Percentiles rank a stretch among this genome's conserved stretches.
These are phyloP conservation scores for Russula dissimulans DNA, from an alignment of 768 basidiomycete genomes.

Conservation along the genomic window DNA sequence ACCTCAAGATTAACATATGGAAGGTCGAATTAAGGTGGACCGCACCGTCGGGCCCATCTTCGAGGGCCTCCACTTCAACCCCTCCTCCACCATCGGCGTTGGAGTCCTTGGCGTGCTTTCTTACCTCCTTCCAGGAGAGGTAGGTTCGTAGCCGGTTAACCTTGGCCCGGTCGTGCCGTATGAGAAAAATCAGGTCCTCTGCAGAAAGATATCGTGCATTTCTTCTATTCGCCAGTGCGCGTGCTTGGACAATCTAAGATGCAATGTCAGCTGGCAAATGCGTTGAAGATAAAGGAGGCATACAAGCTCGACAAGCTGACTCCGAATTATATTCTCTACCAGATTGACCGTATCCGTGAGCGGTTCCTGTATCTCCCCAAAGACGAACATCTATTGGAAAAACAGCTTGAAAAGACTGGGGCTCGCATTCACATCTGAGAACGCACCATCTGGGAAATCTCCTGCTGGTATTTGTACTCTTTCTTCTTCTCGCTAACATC, in stretches of 20 bases:
- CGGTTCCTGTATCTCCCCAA: constrained; percentile 91
- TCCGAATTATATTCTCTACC: constrained; percentile 90
- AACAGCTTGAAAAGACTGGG: background rate
- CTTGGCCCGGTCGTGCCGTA: constrained; percentile 88
- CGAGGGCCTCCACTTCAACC: constrained; percentile 74
- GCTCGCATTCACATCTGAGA: background rate
- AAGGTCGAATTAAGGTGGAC: constrained; percentile 1
- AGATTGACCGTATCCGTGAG: constrained; percentile 79
- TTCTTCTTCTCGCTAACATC: constrained; percentile 23
- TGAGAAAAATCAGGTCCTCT: constrained; percentile 94
- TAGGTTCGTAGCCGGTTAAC: constrained; percentile 90
- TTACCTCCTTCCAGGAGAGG: constrained; percentile 94
- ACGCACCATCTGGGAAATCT: constrained; percentile 88
- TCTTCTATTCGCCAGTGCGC: constrained; percentile 70
- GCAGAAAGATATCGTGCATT: constrained; percentile 80
- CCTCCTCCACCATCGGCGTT: constrained; percentile 73
- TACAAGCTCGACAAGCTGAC: constrained; percentile 87
- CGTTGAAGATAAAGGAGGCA: background rate
- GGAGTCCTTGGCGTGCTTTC: constrained; percentile 89
- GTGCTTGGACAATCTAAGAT: constrained; percentile 77
- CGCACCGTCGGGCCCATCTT: constrained; percentile 75
- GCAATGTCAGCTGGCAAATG: constrained; percentile 1
- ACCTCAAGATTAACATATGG: background rate
- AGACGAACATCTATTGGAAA: constrained; percentile 78
- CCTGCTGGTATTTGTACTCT: constrained; percentile 84